Base-by-base conservation (phyloP, 2,329 filamentous ascomycete species). In the Drechslerella stenobrocha region DNA sequence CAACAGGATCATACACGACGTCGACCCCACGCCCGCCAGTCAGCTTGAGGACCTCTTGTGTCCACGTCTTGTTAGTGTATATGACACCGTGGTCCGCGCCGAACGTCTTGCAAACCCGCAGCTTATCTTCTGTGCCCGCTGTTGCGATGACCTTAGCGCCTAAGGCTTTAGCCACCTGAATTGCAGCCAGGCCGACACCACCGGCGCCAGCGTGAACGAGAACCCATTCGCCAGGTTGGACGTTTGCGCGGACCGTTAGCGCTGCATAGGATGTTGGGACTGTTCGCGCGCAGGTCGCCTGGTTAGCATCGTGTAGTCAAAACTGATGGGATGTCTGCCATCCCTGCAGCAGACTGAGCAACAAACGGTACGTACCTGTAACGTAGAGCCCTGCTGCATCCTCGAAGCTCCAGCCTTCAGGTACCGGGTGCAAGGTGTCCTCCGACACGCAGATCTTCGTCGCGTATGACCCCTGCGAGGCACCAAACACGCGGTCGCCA, bases 91-190 rank as follows among this genome's bases (percentile, higher is more conserved):
- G 84, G 77, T 97, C 91, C 1, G 92, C 92, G 24, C 92, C 92
- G 72, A 89, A 97, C 1, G 81, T 78, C 70, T 81, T 82, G 47
- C 91, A 92, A 7, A 96, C 84, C 58, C 88, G 83, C 6, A 90
- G 81, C 78, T 97, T 97, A 52, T 86, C 84, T 72, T 83, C 76
- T 1, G 87, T 88, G 0, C 90, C 90, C 0, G 90, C 92, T 0
- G 92, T 96, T 2, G 92, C 92, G 69, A 97, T 86, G n/a, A 97
- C 92, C 2, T 83, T 93, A 7, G 92, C 92, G 4, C 92, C 92
- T 52, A 88, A 86, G 0, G 91, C 92, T 78, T 96, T 96, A 24
- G 92, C 92, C 67, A 97, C 85, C 76, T 96, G 92, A 22, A 97
- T 90, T 2, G 92, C 92, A 1, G 91, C 89, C 1, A 96, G 79